phyloP scores from a whole-genome alignment of 495 filamentous ascomycete species.

The Trichoderma orchidacearum region DNA sequence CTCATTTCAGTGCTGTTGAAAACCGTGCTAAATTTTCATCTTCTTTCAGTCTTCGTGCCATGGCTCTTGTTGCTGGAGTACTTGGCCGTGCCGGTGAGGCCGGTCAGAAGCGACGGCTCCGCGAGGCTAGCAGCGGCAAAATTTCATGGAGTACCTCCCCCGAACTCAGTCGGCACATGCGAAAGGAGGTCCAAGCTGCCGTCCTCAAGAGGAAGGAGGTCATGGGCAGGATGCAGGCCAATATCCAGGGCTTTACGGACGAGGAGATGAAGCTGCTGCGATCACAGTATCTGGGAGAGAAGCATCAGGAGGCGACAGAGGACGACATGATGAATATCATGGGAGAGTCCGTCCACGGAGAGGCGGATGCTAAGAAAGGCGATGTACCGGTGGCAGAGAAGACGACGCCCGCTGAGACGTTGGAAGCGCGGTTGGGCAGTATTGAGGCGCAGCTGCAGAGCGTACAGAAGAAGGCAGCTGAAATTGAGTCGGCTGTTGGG shows the following conservation, averaged over 20 bases:
- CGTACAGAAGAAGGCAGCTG: neutral
- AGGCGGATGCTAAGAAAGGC: neutral
- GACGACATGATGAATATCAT: neutral
- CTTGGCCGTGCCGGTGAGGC: conserved; percentile 73
- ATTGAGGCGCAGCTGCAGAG: neutral
- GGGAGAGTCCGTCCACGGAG: neutral
- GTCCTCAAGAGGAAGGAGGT: neutral
- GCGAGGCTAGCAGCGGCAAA: conserved; percentile 43
- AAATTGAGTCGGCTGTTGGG: neutral
- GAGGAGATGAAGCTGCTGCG: conserved; percentile 1
- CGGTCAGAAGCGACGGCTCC: conserved; percentile 52
- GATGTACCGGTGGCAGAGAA: neutral
- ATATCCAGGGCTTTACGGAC: conserved; percentile 1
- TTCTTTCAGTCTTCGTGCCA: conserved; percentile 51
- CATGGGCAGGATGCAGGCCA: conserved; percentile 3
- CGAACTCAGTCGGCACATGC: conserved; percentile 17
- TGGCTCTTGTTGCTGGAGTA: conserved; percentile 70
- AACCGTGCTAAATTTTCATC: conserved; percentile 1
- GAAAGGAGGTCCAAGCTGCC: neutral
- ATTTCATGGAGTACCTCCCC: conserved; percentile 41
- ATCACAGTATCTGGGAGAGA: neutral
- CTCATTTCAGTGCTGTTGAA: neutral
- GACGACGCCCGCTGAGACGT: neutral
- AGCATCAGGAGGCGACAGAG: neutral
- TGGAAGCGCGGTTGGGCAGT: neutral